Conservation (phyloP, 2,329 filamentous ascomycete species). For the Pseudogymnoascus verrucosus region DNA sequence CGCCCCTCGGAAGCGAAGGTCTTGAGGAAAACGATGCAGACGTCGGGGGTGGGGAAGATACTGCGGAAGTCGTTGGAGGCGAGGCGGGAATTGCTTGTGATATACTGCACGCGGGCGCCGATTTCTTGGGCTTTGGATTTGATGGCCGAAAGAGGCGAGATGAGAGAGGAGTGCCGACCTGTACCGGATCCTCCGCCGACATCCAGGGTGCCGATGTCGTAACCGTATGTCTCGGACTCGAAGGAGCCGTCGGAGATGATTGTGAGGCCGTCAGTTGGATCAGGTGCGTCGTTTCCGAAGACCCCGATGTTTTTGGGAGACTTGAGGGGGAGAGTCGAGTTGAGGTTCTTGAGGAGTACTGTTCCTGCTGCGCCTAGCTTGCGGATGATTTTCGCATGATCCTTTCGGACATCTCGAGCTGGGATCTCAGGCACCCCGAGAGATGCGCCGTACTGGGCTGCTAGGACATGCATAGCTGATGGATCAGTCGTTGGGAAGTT, state of each 20-base stretch:
- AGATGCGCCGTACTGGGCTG: constrained; percentile 34
- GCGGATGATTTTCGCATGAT: constrained; percentile 28
- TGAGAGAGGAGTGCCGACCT: constrained; percentile 44
- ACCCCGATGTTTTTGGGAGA: constrained; percentile 47
- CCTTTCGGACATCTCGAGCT: constrained; percentile 42
- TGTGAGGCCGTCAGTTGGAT: constrained; percentile 57
- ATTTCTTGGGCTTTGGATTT: constrained; percentile 40
- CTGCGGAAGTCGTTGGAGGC: constrained; percentile 16
- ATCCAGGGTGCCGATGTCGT: constrained; percentile 45
- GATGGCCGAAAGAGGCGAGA: constrained; percentile 48
- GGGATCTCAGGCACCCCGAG: constrained; percentile 35
- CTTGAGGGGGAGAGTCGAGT: constrained; percentile 26
- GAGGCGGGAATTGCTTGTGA: constrained; percentile 37
- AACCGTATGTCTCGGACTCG: neutral
- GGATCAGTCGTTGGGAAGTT: constrained; percentile 32
- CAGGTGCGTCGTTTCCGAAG: constrained; percentile 54
- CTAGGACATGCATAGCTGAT: constrained; percentile 41
- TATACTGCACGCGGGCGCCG: constrained; percentile 35
- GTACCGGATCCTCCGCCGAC: constrained; percentile 54
- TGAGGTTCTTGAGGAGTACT: constrained; percentile 63
- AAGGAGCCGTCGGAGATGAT: constrained; percentile 52
- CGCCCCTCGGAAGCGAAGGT: constrained; percentile 59
- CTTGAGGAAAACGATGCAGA: constrained; percentile 56
- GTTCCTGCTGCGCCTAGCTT: constrained; percentile 49
- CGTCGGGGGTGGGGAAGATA: constrained; percentile 42